Percentiles rank a stretch among this genome's conserved stretches.
Conservation (phyloP, 495 filamentous ascomycete genomes). For the Neurospora sp. region DNA sequence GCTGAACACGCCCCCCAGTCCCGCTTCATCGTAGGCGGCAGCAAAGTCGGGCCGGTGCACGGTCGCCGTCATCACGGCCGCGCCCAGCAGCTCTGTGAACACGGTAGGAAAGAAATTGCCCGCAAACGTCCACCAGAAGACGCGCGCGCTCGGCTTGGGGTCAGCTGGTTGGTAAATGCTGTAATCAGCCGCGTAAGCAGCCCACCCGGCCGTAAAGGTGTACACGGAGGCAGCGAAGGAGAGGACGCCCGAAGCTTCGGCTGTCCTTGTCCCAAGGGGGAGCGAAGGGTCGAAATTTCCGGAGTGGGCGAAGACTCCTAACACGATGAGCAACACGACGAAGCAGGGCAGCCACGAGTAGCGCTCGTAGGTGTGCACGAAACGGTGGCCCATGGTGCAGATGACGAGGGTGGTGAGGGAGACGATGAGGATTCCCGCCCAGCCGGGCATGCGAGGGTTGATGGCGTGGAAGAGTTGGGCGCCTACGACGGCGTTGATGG, state of each 20-base stretch:
- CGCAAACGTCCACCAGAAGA: slow-evolving; percentile 60
- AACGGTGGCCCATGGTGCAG: slow-evolving; percentile 67
- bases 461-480: slow-evolving; percentile 72
- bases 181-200: slow-evolving; percentile 71
- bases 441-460: slow-evolving; percentile 59
- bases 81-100: slow-evolving; percentile 72
- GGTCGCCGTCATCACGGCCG: slow-evolving; percentile 60
- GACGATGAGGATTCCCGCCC: slow-evolving; percentile 69
- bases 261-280: slow-evolving; percentile 46
- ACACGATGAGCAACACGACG: slow-evolving; percentile 67
- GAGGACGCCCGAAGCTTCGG: slow-evolving; percentile 55
- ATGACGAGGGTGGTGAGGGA: slow-evolving; percentile 59
- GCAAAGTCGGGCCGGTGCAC: slow-evolving; percentile 38
- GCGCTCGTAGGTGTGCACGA: slow-evolving; percentile 72
- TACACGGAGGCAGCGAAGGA: slow-evolving; percentile 66
- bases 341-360: slow-evolving; percentile 71
- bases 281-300: slow-evolving; percentile 62
- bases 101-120: slow-evolving; percentile 64
- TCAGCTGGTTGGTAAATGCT: slow-evolving; percentile 68
- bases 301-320: slow-evolving; percentile 64
- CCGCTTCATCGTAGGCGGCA: slow-evolving; percentile 46
- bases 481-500: slow-evolving; percentile 72
- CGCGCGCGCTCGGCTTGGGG: slow-evolving; percentile 40
- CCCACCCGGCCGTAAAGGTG: slow-evolving; percentile 76
- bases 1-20: slow-evolving; percentile 61